Base-by-base conservation (phyloP, 805 yeast genomes). In the Saccharomycopsis fodiens region DNA sequence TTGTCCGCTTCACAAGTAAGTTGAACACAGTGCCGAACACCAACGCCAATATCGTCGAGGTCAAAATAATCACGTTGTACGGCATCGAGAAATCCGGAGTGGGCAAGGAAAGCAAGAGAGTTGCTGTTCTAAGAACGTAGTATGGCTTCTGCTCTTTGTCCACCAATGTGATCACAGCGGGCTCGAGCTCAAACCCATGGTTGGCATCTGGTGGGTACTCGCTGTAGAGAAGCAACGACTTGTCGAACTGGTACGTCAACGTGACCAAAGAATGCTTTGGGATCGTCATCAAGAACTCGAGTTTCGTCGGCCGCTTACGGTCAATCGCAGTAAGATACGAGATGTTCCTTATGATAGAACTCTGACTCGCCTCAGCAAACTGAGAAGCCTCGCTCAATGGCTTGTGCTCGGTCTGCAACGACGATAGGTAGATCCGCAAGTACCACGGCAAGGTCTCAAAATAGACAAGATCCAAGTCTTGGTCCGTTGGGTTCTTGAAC, bases 131-230 rank as follows among this genome's bases (percentile, higher is more conserved):
- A 50, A 80, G 55, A 48, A 75, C 70, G 54, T 82, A 81, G 31
- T 4, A 50, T 35, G 52, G 50, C 25, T 55, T 47, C 10, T 7
- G 29, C 8, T 17, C 20, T 6, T 6, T 19, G 67, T 63, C 60
- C 6, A 79, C 43, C 0, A 85, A 74, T 2, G 82, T 73, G 10
- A 87, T 70, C 8, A 86, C 82, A 3, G 95, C 95, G 0, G 97
- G 95, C 20, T 93, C 93, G 37, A 93, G 78, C 48, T 89, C 91
- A 63, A 93, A 93, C 1, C 98, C 98, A 56, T 93, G 97, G 60
- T 93, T 93, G 2, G 98, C 97, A 68, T 93, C 98, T 1, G 98
- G 98, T n/a, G 98, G 98, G 58, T 93, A 93, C 60, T 93, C 97
- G 2, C 88, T 84, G 50, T 85, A 79, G 47, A 82, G 73, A 25